Evolutionary conservation across 805 yeast genomes (phyloP).

Genomic region (Kodamaea kaohsiungensis): DNA sequence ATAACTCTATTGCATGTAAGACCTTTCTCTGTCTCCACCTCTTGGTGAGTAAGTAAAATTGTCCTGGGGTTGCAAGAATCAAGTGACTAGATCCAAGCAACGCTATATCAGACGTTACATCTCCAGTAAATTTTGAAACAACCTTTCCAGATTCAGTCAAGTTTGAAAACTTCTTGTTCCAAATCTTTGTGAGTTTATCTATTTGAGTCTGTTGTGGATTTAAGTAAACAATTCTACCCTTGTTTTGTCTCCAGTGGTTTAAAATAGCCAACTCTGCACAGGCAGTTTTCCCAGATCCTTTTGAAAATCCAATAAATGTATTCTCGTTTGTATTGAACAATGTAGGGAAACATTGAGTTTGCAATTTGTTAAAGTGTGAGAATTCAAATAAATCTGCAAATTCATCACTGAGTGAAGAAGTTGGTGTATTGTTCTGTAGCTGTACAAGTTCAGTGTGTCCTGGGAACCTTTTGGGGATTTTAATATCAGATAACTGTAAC

Average conservation of each 20-base stretch:
- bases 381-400: conserved; percentile 44
- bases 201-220: conserved; percentile 60
- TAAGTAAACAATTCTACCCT: conserved; percentile 74
- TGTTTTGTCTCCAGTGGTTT: conserved; percentile 68
- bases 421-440: conserved; percentile 47
- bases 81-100: conserved; percentile 63
- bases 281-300: conserved; percentile 74
- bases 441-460: conserved; percentile 61
- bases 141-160: conserved; percentile 50
- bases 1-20: conserved; percentile 63
- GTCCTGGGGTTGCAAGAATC: conserved; percentile 74
- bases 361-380: conserved; percentile 64
- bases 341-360: conserved; percentile 67
- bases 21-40: conserved; percentile 81
- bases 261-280: conserved; percentile 74
- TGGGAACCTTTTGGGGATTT: conserved; percentile 64
- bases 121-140: conserved; percentile 58
- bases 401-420: conserved; percentile 43
- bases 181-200: conserved; percentile 45
- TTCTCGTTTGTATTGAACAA: conserved; percentile 60
- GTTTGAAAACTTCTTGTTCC: conserved; percentile 54
- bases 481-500: conserved; percentile 51
- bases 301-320: conserved; percentile 67
- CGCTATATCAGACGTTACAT: conserved; percentile 53
- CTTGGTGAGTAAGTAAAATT: conserved; percentile 71